phyloP scores from a whole-genome alignment of 768 basidiomycete species.

The Kondoa malvinella region DNA sequence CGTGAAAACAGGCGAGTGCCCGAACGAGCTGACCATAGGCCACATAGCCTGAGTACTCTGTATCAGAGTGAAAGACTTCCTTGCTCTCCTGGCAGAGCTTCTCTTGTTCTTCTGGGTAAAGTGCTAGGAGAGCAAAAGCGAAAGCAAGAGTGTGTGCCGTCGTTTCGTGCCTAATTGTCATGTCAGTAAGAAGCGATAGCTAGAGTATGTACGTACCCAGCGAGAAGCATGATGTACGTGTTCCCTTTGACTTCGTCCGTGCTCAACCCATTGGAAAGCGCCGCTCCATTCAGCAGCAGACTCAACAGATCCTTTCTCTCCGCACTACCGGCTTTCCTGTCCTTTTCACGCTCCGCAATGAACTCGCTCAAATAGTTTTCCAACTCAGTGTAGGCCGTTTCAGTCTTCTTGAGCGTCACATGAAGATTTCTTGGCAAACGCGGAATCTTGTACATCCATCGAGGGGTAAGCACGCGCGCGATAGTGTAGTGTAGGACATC shows the following conservation, averaged over 20 bases:
- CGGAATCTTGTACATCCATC: constrained; percentile 7
- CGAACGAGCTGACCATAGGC: constrained; percentile 1
- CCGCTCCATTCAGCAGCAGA: constrained; percentile 11
- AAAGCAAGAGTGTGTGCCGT: constrained; percentile 41
- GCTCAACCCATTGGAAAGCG: constrained; percentile 14
- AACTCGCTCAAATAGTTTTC: constrained; percentile 12
- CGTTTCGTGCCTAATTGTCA: constrained; percentile 34
- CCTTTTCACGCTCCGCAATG: constrained; percentile 5
- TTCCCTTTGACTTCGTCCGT: constrained; percentile 26
- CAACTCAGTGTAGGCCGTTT: constrained; percentile 10
- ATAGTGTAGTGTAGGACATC: constrained; percentile 3
- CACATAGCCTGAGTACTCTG: neutral
- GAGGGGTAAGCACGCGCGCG: neutral
- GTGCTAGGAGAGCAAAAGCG: constrained; percentile 38
- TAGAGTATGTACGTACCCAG: constrained; percentile 35
- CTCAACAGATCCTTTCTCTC: constrained; percentile 20
- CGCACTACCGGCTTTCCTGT: constrained; percentile 1
- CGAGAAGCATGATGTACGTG: constrained; percentile 39
- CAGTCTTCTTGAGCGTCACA: neutral
- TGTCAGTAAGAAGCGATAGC: neutral
- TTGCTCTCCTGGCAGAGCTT: constrained; percentile 39
- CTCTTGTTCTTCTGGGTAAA: constrained; percentile 39
- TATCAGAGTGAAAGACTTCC: constrained; percentile 18
- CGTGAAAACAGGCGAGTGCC: constrained; percentile 19
- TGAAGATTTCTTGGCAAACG: neutral